Evolutionary conservation across 1,139 yeast species (phyloP), one percentile per base, ranked within the genome.

Genomic region (Trichomonascaceae sp.): DNA sequence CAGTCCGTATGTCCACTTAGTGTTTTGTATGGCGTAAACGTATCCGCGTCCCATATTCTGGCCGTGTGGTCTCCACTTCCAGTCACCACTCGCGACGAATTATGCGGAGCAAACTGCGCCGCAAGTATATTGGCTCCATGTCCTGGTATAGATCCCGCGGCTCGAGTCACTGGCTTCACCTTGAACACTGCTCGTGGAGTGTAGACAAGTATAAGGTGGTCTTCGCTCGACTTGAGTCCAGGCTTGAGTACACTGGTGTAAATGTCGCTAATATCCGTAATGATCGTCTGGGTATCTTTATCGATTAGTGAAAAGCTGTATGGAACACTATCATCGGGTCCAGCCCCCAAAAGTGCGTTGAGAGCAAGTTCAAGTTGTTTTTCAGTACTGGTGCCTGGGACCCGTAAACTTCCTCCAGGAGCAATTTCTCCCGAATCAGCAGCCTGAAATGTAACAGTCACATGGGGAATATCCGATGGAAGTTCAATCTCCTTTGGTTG

Each of bases 31-130:
- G 96, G 95, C 0, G 98, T 89, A 48, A 82, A 93, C 0, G 97
- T 87, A 50, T 84, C 80, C 56, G 95, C 81, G 57, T 87, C 97
- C 99, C 99, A 89, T 34, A 89, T 73, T 51, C 97, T 67, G 3
- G 97, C 97, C n/a, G 97, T 87, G 29, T 80, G 74, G 55, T 89
- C 99, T 30, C 99, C 99, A 5, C 96, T 85, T 30, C 98, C 99
- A 0, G 96, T 79, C 31, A 84, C 92, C 78, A 89, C 75, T 45
- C 87, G 65, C 4, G 89, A 69, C 11, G 92, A 74, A 27, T 89
- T 77, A 50, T 80, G 71, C 23, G 98, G 98, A 1, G 98, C 93
- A 66, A 92, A 89, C 44, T 81, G 89, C 32, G 92, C 79, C 39
- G 95, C 82, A 44, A 89, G 64, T 40, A 89, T 84, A 0, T 97